A percentile compares a stretch with the other conserved stretches of the same genome.
phyloP scores from a whole-genome alignment of 768 basidiomycete genomes.

The Phanerochaete sordida region DNA sequence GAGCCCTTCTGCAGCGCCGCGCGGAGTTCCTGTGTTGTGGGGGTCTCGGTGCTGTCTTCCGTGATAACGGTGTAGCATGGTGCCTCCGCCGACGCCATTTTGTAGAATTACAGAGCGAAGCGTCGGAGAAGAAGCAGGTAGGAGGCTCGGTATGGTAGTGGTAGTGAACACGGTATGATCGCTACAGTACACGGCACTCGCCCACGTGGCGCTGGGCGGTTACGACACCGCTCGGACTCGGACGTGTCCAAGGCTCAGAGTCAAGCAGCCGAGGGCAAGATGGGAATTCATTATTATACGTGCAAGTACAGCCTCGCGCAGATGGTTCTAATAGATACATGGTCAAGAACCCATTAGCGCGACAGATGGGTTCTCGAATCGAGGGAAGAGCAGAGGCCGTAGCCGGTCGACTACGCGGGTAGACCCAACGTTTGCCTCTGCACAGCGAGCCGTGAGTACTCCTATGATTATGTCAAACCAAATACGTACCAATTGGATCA shows the following conservation, averaged over 20 bases:
- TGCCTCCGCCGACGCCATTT: constrained; percentile 45
- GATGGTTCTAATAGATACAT: neutral
- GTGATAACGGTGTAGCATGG: constrained; percentile 78
- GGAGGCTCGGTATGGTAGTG: neutral
- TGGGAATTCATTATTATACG: too few species aligned
- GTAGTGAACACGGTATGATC: neutral
- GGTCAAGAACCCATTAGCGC: neutral
- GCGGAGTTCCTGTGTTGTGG: constrained; percentile 79
- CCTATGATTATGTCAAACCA: neutral
- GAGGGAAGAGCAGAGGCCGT: neutral
- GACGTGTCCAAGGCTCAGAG: too few species aligned
- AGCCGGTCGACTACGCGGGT: neutral
- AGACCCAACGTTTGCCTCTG: constrained; percentile 12
- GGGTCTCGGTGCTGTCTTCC: constrained; percentile 70
- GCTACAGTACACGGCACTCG: neutral
- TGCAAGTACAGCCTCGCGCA: neutral
- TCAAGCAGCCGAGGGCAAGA: too few species aligned
- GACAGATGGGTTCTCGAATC: neutral
- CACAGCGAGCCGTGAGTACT: neutral
- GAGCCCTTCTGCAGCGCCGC: constrained; percentile 89
- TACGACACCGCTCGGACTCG: neutral
- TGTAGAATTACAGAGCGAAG: neutral
- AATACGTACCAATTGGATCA: constrained; percentile 75
- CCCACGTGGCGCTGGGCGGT: constrained; percentile 5
- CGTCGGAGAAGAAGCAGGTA: constrained; percentile 5